Percentiles rank a stretch among this genome's conserved stretches.
Evolutionary conservation across 2,329 filamentous ascomycete species (phyloP).

Genomic region (Sporothrix protearum): DNA sequence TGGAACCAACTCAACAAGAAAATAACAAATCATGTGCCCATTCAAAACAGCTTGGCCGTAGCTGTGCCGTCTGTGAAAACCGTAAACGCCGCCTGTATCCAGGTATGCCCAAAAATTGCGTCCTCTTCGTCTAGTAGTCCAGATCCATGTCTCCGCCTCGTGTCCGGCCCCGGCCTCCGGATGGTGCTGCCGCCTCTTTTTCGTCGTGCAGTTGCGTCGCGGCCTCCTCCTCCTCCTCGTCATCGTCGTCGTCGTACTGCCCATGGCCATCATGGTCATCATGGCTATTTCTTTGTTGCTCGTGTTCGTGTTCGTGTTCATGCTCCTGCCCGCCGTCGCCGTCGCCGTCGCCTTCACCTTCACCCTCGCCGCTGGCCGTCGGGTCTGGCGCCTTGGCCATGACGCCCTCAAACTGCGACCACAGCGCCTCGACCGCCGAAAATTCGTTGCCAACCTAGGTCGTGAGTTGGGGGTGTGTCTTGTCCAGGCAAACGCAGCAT

Average conservation of each 20-base stretch:
- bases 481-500: not conserved
- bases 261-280: too few species aligned
- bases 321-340: not conserved
- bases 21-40: not conserved
- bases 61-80: not conserved
- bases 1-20: not conserved
- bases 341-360: not conserved
- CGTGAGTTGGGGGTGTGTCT: not conserved
- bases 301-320: not conserved
- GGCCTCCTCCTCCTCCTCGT: slow-evolving; percentile 3
- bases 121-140: not conserved
- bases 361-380: slow-evolving; percentile 26
- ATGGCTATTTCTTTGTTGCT: too few species aligned
- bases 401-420: slow-evolving; percentile 95
- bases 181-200: not conserved
- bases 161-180: not conserved
- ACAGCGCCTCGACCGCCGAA: slow-evolving; percentile 91
- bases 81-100: slow-evolving; percentile 1
- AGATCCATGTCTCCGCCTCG: not conserved
- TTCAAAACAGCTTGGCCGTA: not conserved
- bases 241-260: too few species aligned
- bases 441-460: slow-evolving; percentile 87
- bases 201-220: slow-evolving; percentile 6
- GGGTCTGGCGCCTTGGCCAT: slow-evolving; percentile 63
- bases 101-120: not conserved